phyloP scores from a whole-genome alignment of 2,329 filamentous ascomycete species.

The Microsporum audouinii region DNA sequence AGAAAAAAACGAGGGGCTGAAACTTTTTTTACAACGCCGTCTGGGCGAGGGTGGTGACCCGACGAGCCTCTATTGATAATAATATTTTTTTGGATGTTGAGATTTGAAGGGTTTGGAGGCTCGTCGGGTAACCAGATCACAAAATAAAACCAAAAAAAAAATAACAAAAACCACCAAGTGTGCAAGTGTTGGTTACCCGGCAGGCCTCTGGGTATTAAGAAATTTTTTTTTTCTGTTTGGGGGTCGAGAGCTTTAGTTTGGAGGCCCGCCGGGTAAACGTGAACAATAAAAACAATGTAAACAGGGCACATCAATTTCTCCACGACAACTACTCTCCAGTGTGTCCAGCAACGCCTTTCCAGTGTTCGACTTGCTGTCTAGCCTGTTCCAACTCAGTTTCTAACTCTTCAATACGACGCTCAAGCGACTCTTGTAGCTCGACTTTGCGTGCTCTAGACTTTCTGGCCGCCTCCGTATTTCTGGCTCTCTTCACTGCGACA shows the following conservation, averaged over 20 bases:
- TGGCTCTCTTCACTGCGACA: conserved; percentile 80
- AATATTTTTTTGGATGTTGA: background rate
- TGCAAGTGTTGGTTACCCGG: background rate
- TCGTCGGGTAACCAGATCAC: background rate
- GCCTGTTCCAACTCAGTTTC: conserved; percentile 36
- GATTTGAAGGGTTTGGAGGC: background rate
- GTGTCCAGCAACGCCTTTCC: conserved; percentile 25
- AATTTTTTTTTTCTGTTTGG: background rate
- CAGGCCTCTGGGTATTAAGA: background rate
- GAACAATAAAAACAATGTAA: conserved; percentile 10
- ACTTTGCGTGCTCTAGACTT: conserved; percentile 86
- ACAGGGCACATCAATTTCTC: conserved; percentile 6
- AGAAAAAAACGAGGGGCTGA: background rate
- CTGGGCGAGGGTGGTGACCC: background rate
- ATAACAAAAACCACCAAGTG: background rate
- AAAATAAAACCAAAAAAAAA: background rate
- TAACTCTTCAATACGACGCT: conserved; percentile 60
- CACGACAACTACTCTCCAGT: conserved; percentile 8
- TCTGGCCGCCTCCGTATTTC: conserved; percentile 85
- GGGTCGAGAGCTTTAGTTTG: background rate
- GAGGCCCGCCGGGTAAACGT: conserved; percentile 10
- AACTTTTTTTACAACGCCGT: background rate
- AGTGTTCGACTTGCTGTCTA: conserved; percentile 28
- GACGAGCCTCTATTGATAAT: background rate
- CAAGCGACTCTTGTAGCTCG: conserved; percentile 60